Evolutionary conservation across 2,329 filamentous ascomycete species (phyloP).

Genomic region (Fusarium humuli): DNA sequence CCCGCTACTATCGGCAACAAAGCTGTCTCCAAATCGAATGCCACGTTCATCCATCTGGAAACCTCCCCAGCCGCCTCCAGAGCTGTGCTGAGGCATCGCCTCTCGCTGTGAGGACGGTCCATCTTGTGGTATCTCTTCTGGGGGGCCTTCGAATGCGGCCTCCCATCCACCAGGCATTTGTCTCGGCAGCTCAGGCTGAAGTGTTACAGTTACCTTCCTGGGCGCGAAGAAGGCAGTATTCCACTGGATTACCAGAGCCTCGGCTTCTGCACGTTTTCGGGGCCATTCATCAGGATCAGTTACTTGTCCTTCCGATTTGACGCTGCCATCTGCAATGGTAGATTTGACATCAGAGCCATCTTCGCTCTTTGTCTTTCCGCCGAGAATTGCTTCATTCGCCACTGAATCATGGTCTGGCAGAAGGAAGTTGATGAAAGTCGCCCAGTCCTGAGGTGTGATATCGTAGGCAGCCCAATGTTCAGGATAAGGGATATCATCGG

Average conservation of each 20-base stretch:
- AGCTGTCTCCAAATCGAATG: conserved; percentile 56
- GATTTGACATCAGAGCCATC: conserved; percentile 47
- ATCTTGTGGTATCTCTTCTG: conserved; percentile 12
- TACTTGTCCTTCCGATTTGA: conserved; percentile 4
- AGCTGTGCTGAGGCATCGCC: conserved; percentile 16
- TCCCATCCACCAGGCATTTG: conserved; percentile 47
- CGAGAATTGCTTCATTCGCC: conserved; percentile 60
- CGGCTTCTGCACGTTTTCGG: conserved; percentile 48
- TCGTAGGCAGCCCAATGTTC: conserved; percentile 56
- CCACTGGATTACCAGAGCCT: conserved; percentile 64
- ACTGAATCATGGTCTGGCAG: conserved; percentile 60
- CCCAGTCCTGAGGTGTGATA: conserved; percentile 66
- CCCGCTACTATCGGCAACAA: conserved; percentile 59
- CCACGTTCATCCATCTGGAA: conserved; percentile 58
- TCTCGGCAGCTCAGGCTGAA: conserved; percentile 43
- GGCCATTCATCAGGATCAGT: conserved; percentile 40
- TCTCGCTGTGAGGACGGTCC: conserved; percentile 29
- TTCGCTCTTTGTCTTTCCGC: conserved; percentile 62
- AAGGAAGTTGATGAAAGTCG: conserved; percentile 68
- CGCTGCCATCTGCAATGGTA: conserved; percentile 10
- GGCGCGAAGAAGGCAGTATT: conserved; percentile 68
- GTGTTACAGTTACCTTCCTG: conserved; percentile 58
- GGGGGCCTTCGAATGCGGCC: conserved; percentile 35
- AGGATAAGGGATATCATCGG: conserved; percentile 59
- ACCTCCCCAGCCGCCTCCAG: conserved; percentile 44